These are phyloP conservation scores for Cyphellophora attinorum DNA, from an alignment of 2,329 filamentous ascomycete genomes.

Conservation along the genomic window DNA sequence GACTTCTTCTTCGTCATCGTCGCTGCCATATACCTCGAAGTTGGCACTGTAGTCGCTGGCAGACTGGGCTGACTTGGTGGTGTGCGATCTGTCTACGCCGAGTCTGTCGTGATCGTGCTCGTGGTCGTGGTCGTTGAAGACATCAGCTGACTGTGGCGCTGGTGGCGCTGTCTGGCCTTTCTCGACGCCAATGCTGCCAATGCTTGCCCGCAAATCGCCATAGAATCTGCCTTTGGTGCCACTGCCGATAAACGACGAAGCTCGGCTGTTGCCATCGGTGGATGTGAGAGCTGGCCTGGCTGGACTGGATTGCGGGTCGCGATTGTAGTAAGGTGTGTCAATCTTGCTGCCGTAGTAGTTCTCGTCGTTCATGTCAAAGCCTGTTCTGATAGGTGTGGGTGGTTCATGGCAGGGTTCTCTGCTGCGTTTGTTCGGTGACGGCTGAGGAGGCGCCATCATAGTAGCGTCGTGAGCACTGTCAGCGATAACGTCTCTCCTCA, in stretches of 20 bases:
- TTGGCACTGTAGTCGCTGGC: conserved; percentile 16
- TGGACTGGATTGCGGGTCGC: neutral
- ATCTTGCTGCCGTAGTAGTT: neutral
- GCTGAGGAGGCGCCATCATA: conserved; percentile 7
- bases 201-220: conserved; percentile 22
- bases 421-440: conserved; percentile 12
- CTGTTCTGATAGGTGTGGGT: conserved; percentile 28
- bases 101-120: conserved; percentile 1
- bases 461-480: conserved; percentile 1
- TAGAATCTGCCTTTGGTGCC: conserved; percentile 30
- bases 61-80: conserved; percentile 14
- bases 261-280: conserved; percentile 6
- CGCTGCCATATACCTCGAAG: conserved; percentile 15
- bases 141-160: conserved; percentile 3
- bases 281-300: neutral
- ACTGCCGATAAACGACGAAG: conserved; percentile 21
- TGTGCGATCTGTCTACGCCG: conserved; percentile 2
- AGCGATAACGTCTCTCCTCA: conserved; percentile 1
- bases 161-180: conserved; percentile 4
- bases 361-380: neutral
- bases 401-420: conserved; percentile 35
- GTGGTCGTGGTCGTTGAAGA: conserved; percentile 7
- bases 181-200: conserved; percentile 7
- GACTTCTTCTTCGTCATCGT: conserved; percentile 8
- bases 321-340: too few species aligned